Evolutionary conservation across 495 filamentous ascomycete species (phyloP), one percentile per base, ranked within the genome.

Genomic region (Penicillium crystallinum): DNA sequence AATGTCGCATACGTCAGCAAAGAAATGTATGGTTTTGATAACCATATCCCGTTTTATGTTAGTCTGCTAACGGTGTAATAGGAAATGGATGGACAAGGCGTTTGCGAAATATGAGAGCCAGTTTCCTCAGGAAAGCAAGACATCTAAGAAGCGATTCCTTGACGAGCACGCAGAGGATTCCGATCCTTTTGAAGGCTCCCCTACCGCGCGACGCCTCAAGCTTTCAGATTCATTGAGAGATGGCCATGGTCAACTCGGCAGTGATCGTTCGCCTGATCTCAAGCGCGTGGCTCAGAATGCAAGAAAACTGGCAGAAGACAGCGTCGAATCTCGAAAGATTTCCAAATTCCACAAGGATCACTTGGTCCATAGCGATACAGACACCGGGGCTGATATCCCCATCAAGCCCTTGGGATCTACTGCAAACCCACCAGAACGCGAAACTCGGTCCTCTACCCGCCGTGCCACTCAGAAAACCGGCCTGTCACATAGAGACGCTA

Each of bases 31-130:
- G 65, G 41, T 19, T n/a, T 29, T 17, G 1, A 14, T 27, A 29
- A 3, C 30, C 2, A 29, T 25, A 2, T 29, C 10, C 30, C 7
- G 2, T 9, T 11, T 43, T 2, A 17, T 0, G 4, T 18, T 15
- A 30, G 4, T 33, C 33, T 7, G 34, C 58, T 68, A 11, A 66
- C 49, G 7, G 34, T 33, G 23, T 2, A 25, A 10, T 27, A 77
- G 72, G 15, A 54, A 64, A 14, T 62, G 56, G 49, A 67, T 79
- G 67, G 59, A 74, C 21, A 67, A 59, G 11, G 56, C 59, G 10
- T 77, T 79, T 43, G 47, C 52, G 27, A 63, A 42, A 11, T 40
- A 58, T 27, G 57, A 51, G 27, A 34, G 39, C 5, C 43, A 61
- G n/a, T 43, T 55, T 18, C 41, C 29, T 3, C 48, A 45, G 10